Base-by-base conservation (phyloP, 192 early-diverging fungal genomes). In the Spinellus fusiger region DNA sequence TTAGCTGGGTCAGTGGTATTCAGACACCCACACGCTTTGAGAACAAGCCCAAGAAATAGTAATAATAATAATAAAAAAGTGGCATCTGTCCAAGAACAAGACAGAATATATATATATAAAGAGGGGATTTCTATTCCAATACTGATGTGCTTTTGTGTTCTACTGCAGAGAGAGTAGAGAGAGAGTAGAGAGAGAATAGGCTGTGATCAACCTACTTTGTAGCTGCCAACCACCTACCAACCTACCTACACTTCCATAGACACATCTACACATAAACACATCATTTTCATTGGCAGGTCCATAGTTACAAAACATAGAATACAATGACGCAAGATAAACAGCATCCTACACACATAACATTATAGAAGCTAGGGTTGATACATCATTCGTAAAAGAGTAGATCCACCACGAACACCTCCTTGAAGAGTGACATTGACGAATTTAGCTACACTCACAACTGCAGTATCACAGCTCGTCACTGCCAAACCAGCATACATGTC, bases 1-100 rank as follows among this genome's bases (percentile, higher is more conserved):
- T 73, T 20, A 61, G 65, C 16, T 73, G 71, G 71, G 32, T 73
- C 13, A 46, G 23, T 9, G 55, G 65, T 29, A 73, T 73, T 35
- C 65, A 67, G 22, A 68, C 71, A 5, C 71, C 71, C 37, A 44
- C 54, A 51, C 61, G 52, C 32, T 64, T 64, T 48, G 71, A 73
- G 32, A 44, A 27, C 40, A 73, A 73, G 57, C 55, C 33, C n/a
- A 73, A 73, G 61, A 65, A 65, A 54, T 55, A 56, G 38, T 71
- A 68, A 53, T 57, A 37, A 37, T 13, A 37, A 13, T 9, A 37
- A 37, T 9, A 37, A 13, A 37, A 37, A 37, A 37, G 35, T 37
- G 35, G 5, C 35, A 37, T 37, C 35, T 37, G 5, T 37, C 40
- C 13, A 44, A 44, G 3, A 5, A 44, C 40, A 12, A 3, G 13